Conservation (phyloP, 805 yeast genomes). For the Myxozyma lipomycoides region DNA sequence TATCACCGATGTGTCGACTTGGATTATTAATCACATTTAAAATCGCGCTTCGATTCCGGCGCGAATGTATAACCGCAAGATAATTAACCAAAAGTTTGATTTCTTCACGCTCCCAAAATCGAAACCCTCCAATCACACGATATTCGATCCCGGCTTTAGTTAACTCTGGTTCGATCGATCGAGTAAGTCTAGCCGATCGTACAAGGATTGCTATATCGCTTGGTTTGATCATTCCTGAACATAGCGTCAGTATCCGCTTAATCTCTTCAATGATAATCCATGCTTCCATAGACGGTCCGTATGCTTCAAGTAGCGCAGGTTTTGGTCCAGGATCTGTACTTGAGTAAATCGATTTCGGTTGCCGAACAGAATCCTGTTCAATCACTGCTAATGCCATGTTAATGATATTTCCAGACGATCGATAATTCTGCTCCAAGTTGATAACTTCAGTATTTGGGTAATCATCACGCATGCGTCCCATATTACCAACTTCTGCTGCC, state of each 20-base stretch:
- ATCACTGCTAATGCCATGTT: slow-evolving; percentile 61
- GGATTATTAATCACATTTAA: slow-evolving; percentile 57
- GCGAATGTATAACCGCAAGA: slow-evolving; percentile 57
- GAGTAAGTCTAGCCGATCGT: slow-evolving; percentile 58
- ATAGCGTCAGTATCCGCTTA: slow-evolving; percentile 44
- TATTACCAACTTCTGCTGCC: slow-evolving; percentile 68
- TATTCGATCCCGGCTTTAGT: slow-evolving; percentile 58
- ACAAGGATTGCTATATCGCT: slow-evolving; percentile 72
- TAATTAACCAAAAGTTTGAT: slow-evolving; percentile 60
- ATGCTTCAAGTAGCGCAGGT: slow-evolving; percentile 40
- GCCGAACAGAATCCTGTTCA: slow-evolving; percentile 47
- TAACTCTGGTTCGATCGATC: slow-evolving; percentile 62
- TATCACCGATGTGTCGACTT: slow-evolving; percentile 63
- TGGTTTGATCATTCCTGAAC: slow-evolving; percentile 43
- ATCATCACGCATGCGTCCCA: slow-evolving; percentile 48
- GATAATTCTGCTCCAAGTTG: slow-evolving; percentile 63
- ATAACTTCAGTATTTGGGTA: slow-evolving; percentile 41
- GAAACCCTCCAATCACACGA: slow-evolving; percentile 62
- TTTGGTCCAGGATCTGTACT: slow-evolving; percentile 19
- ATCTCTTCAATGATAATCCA: slow-evolving; percentile 56
- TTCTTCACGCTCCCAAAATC: slow-evolving; percentile 77
- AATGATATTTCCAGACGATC: slow-evolving; percentile 70
- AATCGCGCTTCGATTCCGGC: slow-evolving; percentile 57
- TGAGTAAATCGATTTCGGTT: slow-evolving; percentile 17
- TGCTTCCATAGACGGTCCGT: slow-evolving; percentile 53